phyloP scores from a whole-genome alignment of 768 basidiomycete genomes.

The Mycena epipterygia region DNA sequence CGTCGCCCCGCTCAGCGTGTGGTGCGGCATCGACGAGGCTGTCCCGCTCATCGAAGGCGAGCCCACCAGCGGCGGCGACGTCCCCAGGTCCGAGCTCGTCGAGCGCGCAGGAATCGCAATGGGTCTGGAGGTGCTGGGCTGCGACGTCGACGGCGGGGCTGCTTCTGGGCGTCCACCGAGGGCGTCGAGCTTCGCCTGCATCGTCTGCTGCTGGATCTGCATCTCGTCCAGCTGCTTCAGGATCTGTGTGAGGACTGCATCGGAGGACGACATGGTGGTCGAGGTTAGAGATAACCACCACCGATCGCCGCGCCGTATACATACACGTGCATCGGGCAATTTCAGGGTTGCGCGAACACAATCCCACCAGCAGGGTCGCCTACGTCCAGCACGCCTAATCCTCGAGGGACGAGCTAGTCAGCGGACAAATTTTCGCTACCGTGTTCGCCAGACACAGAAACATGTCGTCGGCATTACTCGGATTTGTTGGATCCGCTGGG shows the following conservation, averaged over 20 bases:
- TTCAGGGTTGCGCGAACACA: too few species aligned
- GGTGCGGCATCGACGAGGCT: conserved; percentile 38
- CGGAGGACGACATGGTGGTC: conserved; percentile 50
- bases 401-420: too few species aligned
- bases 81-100: conserved; percentile 12
- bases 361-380: too few species aligned
- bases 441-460: too few species aligned
- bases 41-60: conserved; percentile 5
- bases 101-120: conserved; percentile 26
- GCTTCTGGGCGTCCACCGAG: not conserved
- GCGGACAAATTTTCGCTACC: too few species aligned
- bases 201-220: conserved; percentile 80
- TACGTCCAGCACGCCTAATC: too few species aligned
- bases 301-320: too few species aligned
- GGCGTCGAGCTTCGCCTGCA: conserved; percentile 79
- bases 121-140: too few species aligned
- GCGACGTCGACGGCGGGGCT: conserved; percentile 13
- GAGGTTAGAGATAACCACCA: too few species aligned
- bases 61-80: conserved; percentile 13
- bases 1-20: conserved; percentile 35
- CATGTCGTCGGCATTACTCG: too few species aligned
- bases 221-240: conserved; percentile 78
- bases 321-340: too few species aligned
- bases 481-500: too few species aligned
- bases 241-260: conserved; percentile 80